Conservation (phyloP, 345 rosid species). For the Lepidium sativum region DNA sequence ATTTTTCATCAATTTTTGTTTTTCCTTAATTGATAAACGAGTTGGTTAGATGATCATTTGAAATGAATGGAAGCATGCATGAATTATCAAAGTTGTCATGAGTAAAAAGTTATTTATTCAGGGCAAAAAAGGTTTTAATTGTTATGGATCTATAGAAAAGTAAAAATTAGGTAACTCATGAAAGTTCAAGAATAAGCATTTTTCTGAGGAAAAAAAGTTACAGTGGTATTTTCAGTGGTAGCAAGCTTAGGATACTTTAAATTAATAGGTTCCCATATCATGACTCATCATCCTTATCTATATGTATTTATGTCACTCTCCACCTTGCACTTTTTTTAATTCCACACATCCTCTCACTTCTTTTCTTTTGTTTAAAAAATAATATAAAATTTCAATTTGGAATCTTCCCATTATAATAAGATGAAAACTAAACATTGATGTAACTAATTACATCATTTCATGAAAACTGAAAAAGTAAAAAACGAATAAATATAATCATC, state of each 20-base stretch:
- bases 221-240: background rate
- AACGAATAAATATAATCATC: background rate
- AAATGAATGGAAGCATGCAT: background rate
- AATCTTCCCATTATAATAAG: background rate
- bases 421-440: background rate
- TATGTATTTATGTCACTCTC: slow-evolving; percentile 13
- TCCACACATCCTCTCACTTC: slow-evolving; percentile 6
- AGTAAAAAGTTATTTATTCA: no score
- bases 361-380: background rate
- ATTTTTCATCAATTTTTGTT: no score
- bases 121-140: background rate
- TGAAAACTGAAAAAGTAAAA: background rate
- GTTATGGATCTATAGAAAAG: background rate
- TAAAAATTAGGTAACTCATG: background rate
- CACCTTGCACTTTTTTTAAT: slow-evolving; percentile 11
- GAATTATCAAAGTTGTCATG: background rate
- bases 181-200: background rate
- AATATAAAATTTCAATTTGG: background rate
- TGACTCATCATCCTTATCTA: slow-evolving; percentile 50
- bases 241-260: slow-evolving; percentile 1
- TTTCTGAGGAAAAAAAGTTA: background rate
- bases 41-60: background rate
- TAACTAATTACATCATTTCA: no score
- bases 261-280: slow-evolving; percentile 33
- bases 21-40: background rate